These are phyloP conservation scores for Vigna mungo DNA, from an alignment of 306 rosid species.

Conservation along the genomic window DNA sequence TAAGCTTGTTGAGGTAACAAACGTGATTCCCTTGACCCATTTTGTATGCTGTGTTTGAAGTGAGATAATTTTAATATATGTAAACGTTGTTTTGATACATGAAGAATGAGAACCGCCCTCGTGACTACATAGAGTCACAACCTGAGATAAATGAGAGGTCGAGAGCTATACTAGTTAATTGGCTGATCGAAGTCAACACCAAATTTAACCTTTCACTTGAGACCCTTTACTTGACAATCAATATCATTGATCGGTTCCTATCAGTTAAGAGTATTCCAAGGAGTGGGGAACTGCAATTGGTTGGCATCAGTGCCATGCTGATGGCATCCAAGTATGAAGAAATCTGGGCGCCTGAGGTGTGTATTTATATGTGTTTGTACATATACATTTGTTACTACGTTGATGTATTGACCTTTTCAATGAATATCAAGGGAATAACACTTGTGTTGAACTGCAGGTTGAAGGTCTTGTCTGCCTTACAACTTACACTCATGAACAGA, in stretches of 20 bases:
- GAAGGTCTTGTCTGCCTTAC: slow-evolving; percentile 75
- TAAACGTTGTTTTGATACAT: slow-evolving; percentile 29
- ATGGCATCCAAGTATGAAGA: slow-evolving; percentile 93
- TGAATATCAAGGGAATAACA: neutral
- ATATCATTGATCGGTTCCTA: slow-evolving; percentile 77
- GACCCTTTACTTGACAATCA: slow-evolving; percentile 77
- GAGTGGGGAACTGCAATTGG: slow-evolving; percentile 74
- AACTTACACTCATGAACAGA: slow-evolving; percentile 70
- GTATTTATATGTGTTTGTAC: neutral
- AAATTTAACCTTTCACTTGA: slow-evolving; percentile 78
- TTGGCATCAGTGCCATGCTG: slow-evolving; percentile 87
- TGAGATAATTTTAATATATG: neutral
- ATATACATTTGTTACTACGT: too few relatives aligned
- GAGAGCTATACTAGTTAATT: slow-evolving; percentile 87
- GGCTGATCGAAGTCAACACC: slow-evolving; percentile 77
- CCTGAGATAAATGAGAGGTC: slow-evolving; percentile 72
- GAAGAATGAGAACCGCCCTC: slow-evolving; percentile 72
- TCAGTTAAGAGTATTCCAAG: slow-evolving; percentile 58
- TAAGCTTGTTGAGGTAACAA: slow-evolving; percentile 72
- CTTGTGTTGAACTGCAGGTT: slow-evolving; percentile 54
- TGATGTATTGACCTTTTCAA: neutral
- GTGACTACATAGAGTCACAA: slow-evolving; percentile 72
- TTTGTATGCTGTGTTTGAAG: neutral
- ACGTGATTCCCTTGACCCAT: neutral
- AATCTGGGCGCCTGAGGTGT: slow-evolving; percentile 90